Conservation (phyloP, 2,329 filamentous ascomycete species). For the Alternaria brassicae region DNA sequence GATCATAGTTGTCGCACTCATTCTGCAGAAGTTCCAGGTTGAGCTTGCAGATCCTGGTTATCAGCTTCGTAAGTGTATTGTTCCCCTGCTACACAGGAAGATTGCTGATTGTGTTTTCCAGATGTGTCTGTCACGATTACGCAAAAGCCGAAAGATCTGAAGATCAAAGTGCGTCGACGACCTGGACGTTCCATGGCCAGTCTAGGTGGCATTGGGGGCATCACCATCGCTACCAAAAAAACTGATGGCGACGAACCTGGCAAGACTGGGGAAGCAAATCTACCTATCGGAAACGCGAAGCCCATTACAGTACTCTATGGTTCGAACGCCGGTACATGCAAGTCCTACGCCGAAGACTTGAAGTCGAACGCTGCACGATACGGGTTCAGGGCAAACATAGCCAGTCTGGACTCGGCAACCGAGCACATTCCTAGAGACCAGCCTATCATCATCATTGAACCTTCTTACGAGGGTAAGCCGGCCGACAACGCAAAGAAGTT, state of each 20-base stretch:
- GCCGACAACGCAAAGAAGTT: conserved; percentile 76
- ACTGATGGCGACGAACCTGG: background rate
- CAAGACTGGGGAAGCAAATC: background rate
- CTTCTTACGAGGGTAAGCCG: conserved; percentile 77
- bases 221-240: background rate
- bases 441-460: conserved; percentile 71
- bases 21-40: conserved; percentile 77
- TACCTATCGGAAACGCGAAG: conserved; percentile 35
- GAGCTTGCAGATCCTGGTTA: conserved; percentile 68
- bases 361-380: conserved; percentile 65
- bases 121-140: conserved; percentile 11
- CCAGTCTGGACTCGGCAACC: conserved; percentile 68
- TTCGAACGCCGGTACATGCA: conserved; percentile 77
- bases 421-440: conserved; percentile 65
- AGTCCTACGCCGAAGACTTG: conserved; percentile 70
- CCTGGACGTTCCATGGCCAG: conserved; percentile 14
- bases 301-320: conserved; percentile 74
- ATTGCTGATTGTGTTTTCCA: background rate
- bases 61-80: conserved; percentile 46
- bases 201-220: background rate
- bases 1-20: conserved; percentile 30
- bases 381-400: conserved; percentile 55
- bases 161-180: conserved; percentile 12
- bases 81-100: background rate
- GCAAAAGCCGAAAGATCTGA: conserved; percentile 13